Conservation (phyloP, 2,329 filamentous ascomycete genomes). For the Phyllosticta ampelicida region DNA sequence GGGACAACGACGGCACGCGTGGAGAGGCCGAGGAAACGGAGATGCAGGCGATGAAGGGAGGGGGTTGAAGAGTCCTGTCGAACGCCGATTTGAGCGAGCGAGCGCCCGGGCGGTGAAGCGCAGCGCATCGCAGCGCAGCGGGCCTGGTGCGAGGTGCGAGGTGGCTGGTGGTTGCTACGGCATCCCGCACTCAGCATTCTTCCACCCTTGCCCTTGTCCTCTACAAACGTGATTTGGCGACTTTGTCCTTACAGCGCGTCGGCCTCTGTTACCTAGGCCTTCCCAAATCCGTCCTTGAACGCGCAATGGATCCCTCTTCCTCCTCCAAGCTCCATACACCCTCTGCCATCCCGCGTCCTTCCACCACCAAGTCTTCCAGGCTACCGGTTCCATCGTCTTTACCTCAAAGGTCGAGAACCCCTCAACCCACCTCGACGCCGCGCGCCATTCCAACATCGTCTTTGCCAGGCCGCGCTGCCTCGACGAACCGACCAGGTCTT, state of each 20-base stretch:
- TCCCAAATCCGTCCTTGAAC: slow-evolving; percentile 13
- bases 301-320: slow-evolving; percentile 21
- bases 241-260: neutral
- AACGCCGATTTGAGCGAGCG: neutral
- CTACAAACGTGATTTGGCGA: neutral
- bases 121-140: no score
- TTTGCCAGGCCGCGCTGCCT: slow-evolving; percentile 17
- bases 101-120: neutral
- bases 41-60: neutral
- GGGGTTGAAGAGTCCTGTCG: neutral
- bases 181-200: neutral
- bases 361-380: slow-evolving; percentile 40
- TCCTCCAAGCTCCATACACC: slow-evolving; percentile 13
- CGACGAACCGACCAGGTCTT: slow-evolving; percentile 13
- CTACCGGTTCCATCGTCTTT: slow-evolving; percentile 26
- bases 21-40: no score
- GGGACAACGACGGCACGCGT: neutral
- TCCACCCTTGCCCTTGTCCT: neutral
- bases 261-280: slow-evolving; percentile 10
- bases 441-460: slow-evolving; percentile 36
- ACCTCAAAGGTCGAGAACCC: slow-evolving; percentile 13
- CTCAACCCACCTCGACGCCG: neutral
- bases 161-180: neutral
- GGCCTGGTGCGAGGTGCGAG: no score
- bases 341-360: slow-evolving; percentile 16